phyloP scores from a whole-genome alignment of 768 basidiomycete genomes.

The Kwoniella europaea region DNA sequence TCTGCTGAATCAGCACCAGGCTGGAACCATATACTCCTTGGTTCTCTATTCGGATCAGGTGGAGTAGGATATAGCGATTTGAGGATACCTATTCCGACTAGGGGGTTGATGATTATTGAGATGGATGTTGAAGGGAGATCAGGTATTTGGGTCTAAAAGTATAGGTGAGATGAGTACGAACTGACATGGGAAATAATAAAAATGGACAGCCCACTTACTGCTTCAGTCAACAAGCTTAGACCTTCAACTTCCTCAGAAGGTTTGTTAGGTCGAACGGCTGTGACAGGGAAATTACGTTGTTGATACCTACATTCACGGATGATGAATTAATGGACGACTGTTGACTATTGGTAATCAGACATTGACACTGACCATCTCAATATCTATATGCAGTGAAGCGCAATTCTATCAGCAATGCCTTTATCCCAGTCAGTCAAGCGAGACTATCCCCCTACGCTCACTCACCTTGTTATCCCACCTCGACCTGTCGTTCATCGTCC shows the following conservation, averaged over 20 bases:
- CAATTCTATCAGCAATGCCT: not conserved
- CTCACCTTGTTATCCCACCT: slow-evolving; percentile 50
- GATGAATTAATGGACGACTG: not conserved
- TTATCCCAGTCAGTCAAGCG: not conserved
- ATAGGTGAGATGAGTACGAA: not conserved
- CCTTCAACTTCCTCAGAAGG: slow-evolving; percentile 37
- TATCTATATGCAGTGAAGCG: not conserved
- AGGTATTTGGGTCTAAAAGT: slow-evolving; percentile 26
- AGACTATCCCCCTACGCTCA: not conserved
- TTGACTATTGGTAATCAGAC: not conserved
- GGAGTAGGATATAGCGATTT: slow-evolving; percentile 39
- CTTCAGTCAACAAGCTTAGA: slow-evolving; percentile 28
- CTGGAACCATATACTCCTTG: slow-evolving; percentile 82
- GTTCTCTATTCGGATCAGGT: slow-evolving; percentile 60
- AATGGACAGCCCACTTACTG: slow-evolving; percentile 25
- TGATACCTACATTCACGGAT: slow-evolving; percentile 34
- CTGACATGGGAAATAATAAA: no score
- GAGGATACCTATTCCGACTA: slow-evolving; percentile 37
- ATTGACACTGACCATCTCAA: slow-evolving; percentile 1
- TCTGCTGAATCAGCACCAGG: slow-evolving; percentile 78
- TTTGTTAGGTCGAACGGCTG: slow-evolving; percentile 38
- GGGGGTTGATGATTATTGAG: slow-evolving; percentile 50
- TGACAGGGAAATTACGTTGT: slow-evolving; percentile 34
- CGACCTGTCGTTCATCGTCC: slow-evolving; percentile 44
- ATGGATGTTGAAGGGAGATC: slow-evolving; percentile 45